Conservation (phyloP, 2,329 filamentous ascomycete genomes). For the Fusarium napiforme region DNA sequence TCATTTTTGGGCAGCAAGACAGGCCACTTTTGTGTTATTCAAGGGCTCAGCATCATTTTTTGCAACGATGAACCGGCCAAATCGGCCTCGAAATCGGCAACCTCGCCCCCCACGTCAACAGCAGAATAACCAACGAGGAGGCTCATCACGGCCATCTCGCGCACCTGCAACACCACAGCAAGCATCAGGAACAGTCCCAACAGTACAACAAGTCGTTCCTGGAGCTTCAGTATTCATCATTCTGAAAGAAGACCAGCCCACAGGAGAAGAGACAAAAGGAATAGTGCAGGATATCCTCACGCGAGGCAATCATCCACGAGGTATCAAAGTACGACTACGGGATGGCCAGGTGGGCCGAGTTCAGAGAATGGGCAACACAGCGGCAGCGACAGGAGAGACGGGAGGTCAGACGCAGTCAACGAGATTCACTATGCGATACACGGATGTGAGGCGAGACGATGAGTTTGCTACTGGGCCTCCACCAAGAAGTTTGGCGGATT, state of each 20-base stretch:
- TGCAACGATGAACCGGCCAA: slow-evolving; percentile 47
- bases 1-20: background rate
- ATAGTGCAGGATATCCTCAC: slow-evolving; percentile 75
- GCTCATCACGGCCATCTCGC: slow-evolving; percentile 24
- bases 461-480: slow-evolving; percentile 54
- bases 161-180: slow-evolving; percentile 50
- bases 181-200: slow-evolving; percentile 57
- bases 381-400: background rate
- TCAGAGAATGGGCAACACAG: slow-evolving; percentile 64
- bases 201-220: slow-evolving; percentile 62
- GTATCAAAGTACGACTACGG: slow-evolving; percentile 79
- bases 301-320: slow-evolving; percentile 77
- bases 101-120: slow-evolving; percentile 42
- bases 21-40: background rate
- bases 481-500: slow-evolving; percentile 58
- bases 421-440: slow-evolving; percentile 48
- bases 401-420: slow-evolving; percentile 23
- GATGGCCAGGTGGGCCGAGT: slow-evolving; percentile 81
- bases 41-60: background rate
- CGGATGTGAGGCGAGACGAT: slow-evolving; percentile 50
- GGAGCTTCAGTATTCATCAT: slow-evolving; percentile 77
- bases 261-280: slow-evolving; percentile 76
- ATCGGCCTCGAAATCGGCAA: slow-evolving; percentile 50
- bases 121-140: slow-evolving; percentile 33
- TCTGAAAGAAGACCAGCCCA: slow-evolving; percentile 80